Evolutionary conservation across 345 rosid genomes (phyloP).

Genomic region (Camelina neglecta): DNA sequence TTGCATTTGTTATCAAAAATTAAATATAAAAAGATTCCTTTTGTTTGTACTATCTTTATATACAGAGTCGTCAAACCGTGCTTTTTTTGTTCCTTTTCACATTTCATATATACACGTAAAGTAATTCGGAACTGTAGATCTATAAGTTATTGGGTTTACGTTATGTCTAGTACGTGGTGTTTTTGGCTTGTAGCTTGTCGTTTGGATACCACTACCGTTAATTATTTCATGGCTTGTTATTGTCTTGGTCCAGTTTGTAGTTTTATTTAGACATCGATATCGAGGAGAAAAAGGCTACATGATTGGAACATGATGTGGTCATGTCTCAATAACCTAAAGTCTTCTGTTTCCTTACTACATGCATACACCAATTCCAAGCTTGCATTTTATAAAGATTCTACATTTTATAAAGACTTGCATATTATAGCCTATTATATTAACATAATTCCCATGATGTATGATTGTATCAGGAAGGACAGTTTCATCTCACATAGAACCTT

Average conservation of each 20-base stretch:
- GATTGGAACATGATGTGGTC: conserved; percentile 18
- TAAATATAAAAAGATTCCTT: too few relatives aligned
- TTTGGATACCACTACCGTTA: not conserved
- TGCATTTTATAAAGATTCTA: not conserved
- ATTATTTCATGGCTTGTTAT: not conserved
- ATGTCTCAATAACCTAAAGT: not conserved
- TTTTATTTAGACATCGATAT: conserved; percentile 10
- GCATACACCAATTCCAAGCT: not conserved
- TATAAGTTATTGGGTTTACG: not conserved
- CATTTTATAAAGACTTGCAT: not conserved
- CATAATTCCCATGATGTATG: not conserved
- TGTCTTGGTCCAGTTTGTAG: conserved; percentile 16
- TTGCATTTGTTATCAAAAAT: too few relatives aligned
- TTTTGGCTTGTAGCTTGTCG: conserved; percentile 21
- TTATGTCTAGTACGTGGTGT: conserved; percentile 2
- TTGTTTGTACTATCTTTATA: too few relatives aligned
- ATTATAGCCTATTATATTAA: not conserved
- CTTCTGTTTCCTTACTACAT: not conserved
- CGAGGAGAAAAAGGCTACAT: conserved; percentile 19
- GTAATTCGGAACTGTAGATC: not conserved
- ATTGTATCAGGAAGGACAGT: conserved; percentile 77
- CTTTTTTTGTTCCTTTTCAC: not conserved
- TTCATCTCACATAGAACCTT: conserved; percentile 91
- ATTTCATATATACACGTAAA: not conserved
- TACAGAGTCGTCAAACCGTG: not conserved